Base-by-base conservation (phyloP, 2,329 filamentous ascomycete species). In the Hysterium pulicare region DNA sequence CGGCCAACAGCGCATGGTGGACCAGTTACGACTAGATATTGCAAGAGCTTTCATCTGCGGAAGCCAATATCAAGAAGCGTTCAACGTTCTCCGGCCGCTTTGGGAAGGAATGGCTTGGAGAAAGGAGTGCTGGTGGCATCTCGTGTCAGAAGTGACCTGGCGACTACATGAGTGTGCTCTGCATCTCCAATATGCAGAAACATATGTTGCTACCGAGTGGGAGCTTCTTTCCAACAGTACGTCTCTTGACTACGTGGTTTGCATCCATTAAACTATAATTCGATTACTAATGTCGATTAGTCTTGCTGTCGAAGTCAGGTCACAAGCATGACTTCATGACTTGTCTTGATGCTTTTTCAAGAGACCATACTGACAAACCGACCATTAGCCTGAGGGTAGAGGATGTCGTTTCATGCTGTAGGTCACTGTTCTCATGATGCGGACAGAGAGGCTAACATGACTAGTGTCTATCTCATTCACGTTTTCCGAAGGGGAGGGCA, bases 51-150 rank as follows among this genome's bases (percentile, higher is more conserved):
- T 80, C 22, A 70, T 80, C 32, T 67, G 71, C 30, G 67, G 68
- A 15, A 71, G 69, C 15, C 69, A 68, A 21, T 81, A 76, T 62
- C 56, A 64, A 4, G 71, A 78, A 34, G 80, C 77, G 5, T 65
- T 77, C 40, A 58, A 70, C 19, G 63, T 77, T 2, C 65, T 84
- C 16, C 65, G 66, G 26, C 70, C 76, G 3, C 56, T 82, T 1
- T 84, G 80, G 80, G 57, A 74, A 31, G 69, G 59, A 8, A 73
- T 77, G 57, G 71, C 67, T n/a, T 84, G 81, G 81, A 74, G 81
- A 34, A 63, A 62, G 33, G 74, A 80, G 54, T 71, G 75, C n/a
- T 84, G 81, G 80, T 79, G 75, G 71, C 58, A 65, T 32, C 66
- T 81, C 3, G 76, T 81, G 48, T 70, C 69, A 40, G 72, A 75